Conservation (phyloP, 2,329 filamentous ascomycete genomes). For the Exophiala spinifera region DNA sequence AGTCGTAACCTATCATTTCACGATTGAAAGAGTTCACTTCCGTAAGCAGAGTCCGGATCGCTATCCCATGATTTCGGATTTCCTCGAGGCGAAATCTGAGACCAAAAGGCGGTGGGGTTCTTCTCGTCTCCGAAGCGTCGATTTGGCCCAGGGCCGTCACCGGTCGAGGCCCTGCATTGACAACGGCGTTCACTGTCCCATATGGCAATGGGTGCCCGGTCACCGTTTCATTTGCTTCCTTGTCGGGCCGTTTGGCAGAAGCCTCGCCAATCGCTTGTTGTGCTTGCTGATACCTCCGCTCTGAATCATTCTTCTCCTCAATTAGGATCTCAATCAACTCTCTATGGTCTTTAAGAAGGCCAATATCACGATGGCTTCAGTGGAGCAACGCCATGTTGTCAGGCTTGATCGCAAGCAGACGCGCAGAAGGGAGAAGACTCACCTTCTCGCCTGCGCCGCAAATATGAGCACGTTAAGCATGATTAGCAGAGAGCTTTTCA, state of each 20-base stretch:
- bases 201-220: background rate
- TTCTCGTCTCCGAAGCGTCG: background rate
- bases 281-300: background rate
- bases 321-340: background rate
- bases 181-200: background rate
- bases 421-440: background rate
- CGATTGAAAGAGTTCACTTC: background rate
- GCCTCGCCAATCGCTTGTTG: background rate
- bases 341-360: background rate
- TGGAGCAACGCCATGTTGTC: background rate
- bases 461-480: slow-evolving; percentile 36
- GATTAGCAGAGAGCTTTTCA: slow-evolving; percentile 34
- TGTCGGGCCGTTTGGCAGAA: background rate
- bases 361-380: background rate
- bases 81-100: background rate
- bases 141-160: background rate
- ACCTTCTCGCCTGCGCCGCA: slow-evolving; percentile 29
- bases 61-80: background rate
- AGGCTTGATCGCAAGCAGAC: too few species aligned
- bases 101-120: background rate
- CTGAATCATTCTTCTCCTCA: background rate
- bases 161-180: background rate
- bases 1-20: background rate
- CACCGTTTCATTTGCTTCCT: background rate
- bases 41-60: background rate